Evolutionary conservation across 2,329 filamentous ascomycete species (phyloP).

Genomic region (Aspergillus melleus): DNA sequence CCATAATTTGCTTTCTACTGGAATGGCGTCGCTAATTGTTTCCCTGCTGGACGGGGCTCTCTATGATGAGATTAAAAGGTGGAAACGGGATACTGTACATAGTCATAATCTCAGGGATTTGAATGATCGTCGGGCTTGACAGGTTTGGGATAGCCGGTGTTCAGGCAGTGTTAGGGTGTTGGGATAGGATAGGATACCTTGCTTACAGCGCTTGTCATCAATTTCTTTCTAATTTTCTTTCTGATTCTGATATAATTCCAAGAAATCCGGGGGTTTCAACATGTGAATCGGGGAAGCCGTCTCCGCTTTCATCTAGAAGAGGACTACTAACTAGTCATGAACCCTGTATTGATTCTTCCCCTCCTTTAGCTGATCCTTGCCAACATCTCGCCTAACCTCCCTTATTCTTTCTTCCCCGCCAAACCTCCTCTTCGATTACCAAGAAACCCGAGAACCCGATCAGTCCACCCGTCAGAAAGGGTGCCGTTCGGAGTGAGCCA

Average conservation of each 20-base stretch:
- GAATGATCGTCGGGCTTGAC: neutral
- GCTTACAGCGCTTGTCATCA: no score
- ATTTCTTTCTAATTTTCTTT: no score
- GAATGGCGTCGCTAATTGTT: neutral
- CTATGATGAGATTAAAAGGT: neutral
- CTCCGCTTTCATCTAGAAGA: no score
- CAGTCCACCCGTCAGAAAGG: no score
- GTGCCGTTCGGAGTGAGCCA: no score
- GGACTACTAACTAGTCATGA: no score
- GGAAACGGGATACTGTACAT: neutral
- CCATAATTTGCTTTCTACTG: neutral
- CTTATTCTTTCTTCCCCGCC: neutral
- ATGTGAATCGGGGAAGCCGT: neutral
- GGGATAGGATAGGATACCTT: neutral
- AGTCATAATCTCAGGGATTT: neutral
- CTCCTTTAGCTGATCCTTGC: neutral
- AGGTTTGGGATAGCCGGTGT: neutral
- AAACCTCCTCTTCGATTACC: neutral
- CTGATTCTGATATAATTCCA: neutral
- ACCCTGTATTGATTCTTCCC: neutral
- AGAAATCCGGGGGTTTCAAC: neutral
- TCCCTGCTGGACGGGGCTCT: neutral
- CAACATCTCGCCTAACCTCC: neutral
- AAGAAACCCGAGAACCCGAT: no score
- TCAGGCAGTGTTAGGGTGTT: neutral